Evolutionary conservation across 75 land plant species (phyloP), one percentile per base, ranked within the genome.

Genomic region (Ceratopteris richardii): DNA sequence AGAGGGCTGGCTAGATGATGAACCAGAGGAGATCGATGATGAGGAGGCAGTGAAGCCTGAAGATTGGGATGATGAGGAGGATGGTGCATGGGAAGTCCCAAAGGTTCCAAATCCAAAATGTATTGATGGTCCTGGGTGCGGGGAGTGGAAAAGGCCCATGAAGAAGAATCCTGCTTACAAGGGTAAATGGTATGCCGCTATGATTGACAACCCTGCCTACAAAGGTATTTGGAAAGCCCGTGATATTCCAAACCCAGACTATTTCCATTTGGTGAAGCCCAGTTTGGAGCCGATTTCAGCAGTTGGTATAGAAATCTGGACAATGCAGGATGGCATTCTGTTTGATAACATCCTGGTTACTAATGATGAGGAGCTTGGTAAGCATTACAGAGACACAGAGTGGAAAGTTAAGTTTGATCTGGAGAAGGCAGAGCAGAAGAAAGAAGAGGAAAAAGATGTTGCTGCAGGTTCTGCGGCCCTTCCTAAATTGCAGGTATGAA

Each of bases 51-150:
- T 67, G 0, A 84, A 92, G 43, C 97, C 97, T 33, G 89, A 77
- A 52, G 97, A 92, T 74, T 92, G 97, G 97, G 94, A 92, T 76
- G 97, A 88, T 71, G 94, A 88, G 12, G 94, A 92, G 76, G 97
- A 92, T 78, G 97, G 97, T 48, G 82, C 77, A 53, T 92, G 97
- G 97, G 97, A 92, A 59, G 74, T 86, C 27, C 95, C 94, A 1
- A 92, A 88, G 57, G 78, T 88, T 65, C 74, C 72, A 31, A 92
- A 92, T 67, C 97, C 97, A 0, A 82, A 77, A 66, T 92, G 97
- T 63, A 88, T 57, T 43, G 46, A 66, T 22, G 97, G 82, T 22
- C 93, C 97, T 68, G 97, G 97, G 20, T 92, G 97, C 69, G 94
- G 97, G n/a, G 90, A 80, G 50, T 92, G 97, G 97, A 82, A 82